A percentile compares a stretch with the other conserved stretches of the same genome.
Evolutionary conservation across 345 rosid species (phyloP).

Genomic region (Salix brachista): DNA sequence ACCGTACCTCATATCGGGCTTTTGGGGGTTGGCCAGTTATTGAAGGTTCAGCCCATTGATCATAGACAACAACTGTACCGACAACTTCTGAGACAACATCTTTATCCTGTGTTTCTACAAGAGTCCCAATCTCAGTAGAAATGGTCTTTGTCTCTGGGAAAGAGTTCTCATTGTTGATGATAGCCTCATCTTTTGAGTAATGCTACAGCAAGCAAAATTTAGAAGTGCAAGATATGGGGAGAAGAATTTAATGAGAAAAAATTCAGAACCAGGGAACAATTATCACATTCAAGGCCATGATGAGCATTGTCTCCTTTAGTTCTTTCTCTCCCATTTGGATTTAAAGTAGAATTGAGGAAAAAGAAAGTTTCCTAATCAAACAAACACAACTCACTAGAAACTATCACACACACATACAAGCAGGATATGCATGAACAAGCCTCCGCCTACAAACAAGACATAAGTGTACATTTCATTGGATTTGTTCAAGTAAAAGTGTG

Average conservation of each 20-base stretch:
- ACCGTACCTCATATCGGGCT: conserved; percentile 85
- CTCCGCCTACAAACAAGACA: not conserved
- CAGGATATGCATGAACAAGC: not conserved
- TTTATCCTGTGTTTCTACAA: conserved; percentile 75
- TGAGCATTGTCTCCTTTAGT: not conserved
- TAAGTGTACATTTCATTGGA: not conserved
- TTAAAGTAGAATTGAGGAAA: not conserved
- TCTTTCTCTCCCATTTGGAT: not conserved
- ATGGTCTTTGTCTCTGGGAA: conserved; percentile 62
- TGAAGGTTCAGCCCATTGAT: conserved; percentile 84
- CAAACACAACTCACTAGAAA: not conserved
- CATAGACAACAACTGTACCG: conserved; percentile 72
- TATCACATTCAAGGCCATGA: not conserved
- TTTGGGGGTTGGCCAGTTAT: conserved; percentile 78
- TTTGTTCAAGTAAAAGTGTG: not conserved
- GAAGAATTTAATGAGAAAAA: not conserved
- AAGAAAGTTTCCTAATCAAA: not conserved
- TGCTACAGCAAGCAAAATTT: conserved; percentile 38
- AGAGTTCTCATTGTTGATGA: conserved; percentile 59
- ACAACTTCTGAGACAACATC: conserved; percentile 86
- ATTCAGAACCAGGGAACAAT: not conserved
- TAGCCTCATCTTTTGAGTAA: conserved; percentile 48
- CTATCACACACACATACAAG: not conserved
- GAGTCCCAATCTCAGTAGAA: conserved; percentile 59
- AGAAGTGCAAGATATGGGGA: not conserved